A percentile compares a stretch with the other conserved stretches of the same genome.
Conservation (phyloP, 768 basidiomycete species). For the Amylocystis lapponica region DNA sequence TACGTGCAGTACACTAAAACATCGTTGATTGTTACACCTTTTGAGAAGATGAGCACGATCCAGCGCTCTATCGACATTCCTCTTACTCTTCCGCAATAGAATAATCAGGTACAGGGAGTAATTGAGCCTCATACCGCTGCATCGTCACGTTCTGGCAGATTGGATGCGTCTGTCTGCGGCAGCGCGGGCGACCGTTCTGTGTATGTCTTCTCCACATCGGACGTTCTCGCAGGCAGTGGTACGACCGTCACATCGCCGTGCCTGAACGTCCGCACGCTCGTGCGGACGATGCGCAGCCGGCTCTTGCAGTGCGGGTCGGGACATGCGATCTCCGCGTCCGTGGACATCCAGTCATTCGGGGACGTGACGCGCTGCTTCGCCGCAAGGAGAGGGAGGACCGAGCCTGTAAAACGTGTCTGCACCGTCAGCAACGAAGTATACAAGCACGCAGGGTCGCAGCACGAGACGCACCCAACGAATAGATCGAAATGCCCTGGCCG, state of each 20-base stretch:
- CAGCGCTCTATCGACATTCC: no score
- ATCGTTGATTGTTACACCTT: no score
- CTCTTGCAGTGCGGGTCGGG: constrained; percentile 65
- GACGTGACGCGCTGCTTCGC: constrained; percentile 58
- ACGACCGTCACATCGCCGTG: constrained; percentile 52
- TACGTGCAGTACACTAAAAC: no score
- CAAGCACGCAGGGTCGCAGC: background rate
- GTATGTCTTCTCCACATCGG: no score
- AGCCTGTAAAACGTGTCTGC: constrained; percentile 37
- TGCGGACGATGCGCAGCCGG: constrained; percentile 44
- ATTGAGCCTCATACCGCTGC: no score
- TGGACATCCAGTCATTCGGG: constrained; percentile 62
- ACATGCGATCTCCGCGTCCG: constrained; percentile 59
- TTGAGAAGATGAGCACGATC: no score
- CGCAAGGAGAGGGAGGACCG: constrained; percentile 60
- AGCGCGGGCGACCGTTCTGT: no score
- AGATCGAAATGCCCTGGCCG: constrained; percentile 63
- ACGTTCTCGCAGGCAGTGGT: no score
- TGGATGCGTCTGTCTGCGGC: no score
- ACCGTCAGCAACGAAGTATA: background rate
- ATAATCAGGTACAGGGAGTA: no score
- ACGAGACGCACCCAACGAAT: constrained; percentile 45
- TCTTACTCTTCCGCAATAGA: no score
- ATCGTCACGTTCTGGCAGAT: no score
- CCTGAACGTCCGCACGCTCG: constrained; percentile 45